Base-by-base conservation (phyloP, 2,329 filamentous ascomycete genomes). In the Immersiporthe knoxdaviesiana region DNA sequence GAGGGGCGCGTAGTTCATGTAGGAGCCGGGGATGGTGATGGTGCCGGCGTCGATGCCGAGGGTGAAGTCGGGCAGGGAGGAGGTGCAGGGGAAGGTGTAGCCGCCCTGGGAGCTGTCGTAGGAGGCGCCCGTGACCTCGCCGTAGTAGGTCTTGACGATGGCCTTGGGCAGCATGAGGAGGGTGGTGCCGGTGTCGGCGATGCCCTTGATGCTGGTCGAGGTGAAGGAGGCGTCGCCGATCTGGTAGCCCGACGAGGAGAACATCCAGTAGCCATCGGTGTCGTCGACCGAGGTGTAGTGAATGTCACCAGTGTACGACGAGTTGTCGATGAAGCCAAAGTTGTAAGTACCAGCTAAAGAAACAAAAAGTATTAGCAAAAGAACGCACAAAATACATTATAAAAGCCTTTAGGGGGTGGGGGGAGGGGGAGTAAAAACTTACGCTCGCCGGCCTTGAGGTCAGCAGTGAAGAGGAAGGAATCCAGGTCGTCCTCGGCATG, bases 201-300 rank as follows among this genome's bases (percentile, higher is more conserved):
- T 88, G n/a, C 84, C 74, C n/a, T 70, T 73, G 74, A 82, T 81
- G 56, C 73, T 65, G 21, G 66, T 61, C 2, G 76, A 72, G 58
- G 75, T 76, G 63, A 81, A 80, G 64, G 74, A 70, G 16, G 78
- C 77, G 27, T 73, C 74, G 70, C 79, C 81, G 68, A 82, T 78
- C 60, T 72, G 66, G 61, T 79, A 81, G 65, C 77, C 79, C 1
- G 79, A 77, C 1, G 77, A 74, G 11, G 73, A 78, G 80, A 91
- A 91, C 54, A 82, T 80, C 90, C 90, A 92, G 81, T 87, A 91
- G 14, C 90, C 90, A 7, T 87, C 77, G 67, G 81, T 81, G 72
- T 74, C 81, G 77, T 88, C 81, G 67, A 90, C 85, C 37, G 83
- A 73, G 61, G 84, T 79, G 78, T 90, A 91, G 72, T 83, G 82